Evolutionary conservation across 371 early-diverging fungal genomes (phyloP), one percentile per base, ranked within the genome.

Genomic region (Mortierella sp.): DNA sequence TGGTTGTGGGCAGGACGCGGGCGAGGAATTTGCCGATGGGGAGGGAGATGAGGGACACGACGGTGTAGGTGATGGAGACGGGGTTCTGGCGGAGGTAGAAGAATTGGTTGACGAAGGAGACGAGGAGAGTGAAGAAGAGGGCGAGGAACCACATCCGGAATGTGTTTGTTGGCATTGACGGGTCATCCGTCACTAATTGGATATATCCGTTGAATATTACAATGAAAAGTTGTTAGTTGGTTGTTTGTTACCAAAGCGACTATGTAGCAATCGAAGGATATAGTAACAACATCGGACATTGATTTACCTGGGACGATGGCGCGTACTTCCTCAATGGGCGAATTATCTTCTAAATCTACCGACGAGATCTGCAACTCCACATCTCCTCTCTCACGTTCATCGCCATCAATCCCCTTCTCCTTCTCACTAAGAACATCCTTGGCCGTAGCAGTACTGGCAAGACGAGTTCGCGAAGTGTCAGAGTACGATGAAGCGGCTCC

Each of bases 61-160:
- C 93, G 48, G 87, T 91, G 76, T 88, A 91, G n/a, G 80, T 94
- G 87, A 85, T 92, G 46, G 88, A 87, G 46, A 94, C 88, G 0
- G 92, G 93, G 65, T 92, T 92, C 41, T 92, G 92, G 58, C 94
- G 91, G 83, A 94, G 93, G 88, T 92, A 93, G 87, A 95, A 96
- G 86, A 96, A 93, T 79, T 94, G 94, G 87, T 95, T 95, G 65
- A 91, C 90, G 75, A 93, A 91, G 10, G 93, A 91, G 24, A 95
- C 88, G 29, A 89, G 87, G 21, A 91, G 83, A 14, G 91, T 90
- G 72, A 94, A 93, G 41, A 93, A 84, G 38, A 92, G 79, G 3
- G 94, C 94, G 60, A 96, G 88, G 7, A 94, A 87, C 90, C 93
- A 92, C 43, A 94, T 90, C 63, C 96, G 89, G 73, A 94, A 92